Evolutionary conservation across 345 rosid species (phyloP), one percentile per base, ranked within the genome.

Genomic region (Camelina laxa): DNA sequence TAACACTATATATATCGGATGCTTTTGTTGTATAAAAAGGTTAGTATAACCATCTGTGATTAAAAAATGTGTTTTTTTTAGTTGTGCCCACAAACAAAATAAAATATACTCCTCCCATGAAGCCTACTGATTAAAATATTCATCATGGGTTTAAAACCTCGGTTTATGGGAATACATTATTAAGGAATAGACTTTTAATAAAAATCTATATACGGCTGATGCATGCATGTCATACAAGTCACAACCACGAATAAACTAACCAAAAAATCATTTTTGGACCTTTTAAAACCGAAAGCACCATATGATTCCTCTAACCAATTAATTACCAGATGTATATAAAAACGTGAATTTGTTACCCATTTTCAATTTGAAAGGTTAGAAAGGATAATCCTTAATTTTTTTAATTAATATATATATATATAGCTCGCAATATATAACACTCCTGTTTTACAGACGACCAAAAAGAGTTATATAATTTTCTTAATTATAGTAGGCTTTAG

Each of bases 171-270:
- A 63, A 27, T 3, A 27, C 30, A 27, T 27, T 15, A 36, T n/a
- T 22, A 36, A 12, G 49, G 5, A 27, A 27, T 4, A 27, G 5
- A 27, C 30, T 27, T 0, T 1, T 0, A 22, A 27, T n/a, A 24
- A 24, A 27, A 27, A 27, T 4, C 30, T 27, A 27, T 27, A 27
- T 27, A 27, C 30, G 30, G 30, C 30, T 27, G 50, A 68, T 60
- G 73, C 54, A 33, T 76, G 70, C 80, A 76, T 76, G 59, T 69
- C 80, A 55, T 76, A 55, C 47, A 76, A 63, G 54, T 56, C 36
- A 55, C 71, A 70, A 54, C 65, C 9, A 62, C 58, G 14, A 24
- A 62, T 63, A 69, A 62, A 76, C 44, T 69, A 76, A 63, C 22
- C 21, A 20, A 30, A 30, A 30, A 38, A 17, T 51, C 35, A 9